phyloP scores from a whole-genome alignment of 768 basidiomycete species.

The Tephrocybe sp. region DNA sequence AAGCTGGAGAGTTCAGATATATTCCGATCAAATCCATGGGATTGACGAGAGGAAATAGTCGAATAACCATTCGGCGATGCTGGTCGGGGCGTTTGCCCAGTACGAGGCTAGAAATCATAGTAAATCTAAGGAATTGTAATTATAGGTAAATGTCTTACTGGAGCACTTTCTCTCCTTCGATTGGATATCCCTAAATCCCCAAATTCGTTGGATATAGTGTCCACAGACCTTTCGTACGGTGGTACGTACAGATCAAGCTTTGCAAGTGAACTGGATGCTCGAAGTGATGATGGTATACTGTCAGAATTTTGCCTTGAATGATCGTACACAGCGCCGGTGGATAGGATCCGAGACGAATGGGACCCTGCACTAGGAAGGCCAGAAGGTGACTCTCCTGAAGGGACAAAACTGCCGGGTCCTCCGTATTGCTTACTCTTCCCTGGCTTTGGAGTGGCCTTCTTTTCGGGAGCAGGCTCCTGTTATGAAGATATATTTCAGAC shows the following conservation, averaged over 20 bases:
- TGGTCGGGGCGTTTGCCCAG: slow-evolving; percentile 36
- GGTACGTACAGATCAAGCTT: slow-evolving; percentile 71
- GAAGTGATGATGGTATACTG: slow-evolving; percentile 59
- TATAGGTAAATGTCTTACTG: slow-evolving; percentile 39
- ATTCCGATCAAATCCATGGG: slow-evolving; percentile 41
- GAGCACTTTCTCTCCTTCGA: slow-evolving; percentile 56
- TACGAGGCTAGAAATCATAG: slow-evolving; percentile 30
- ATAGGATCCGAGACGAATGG: slow-evolving; percentile 30
- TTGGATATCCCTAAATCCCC: slow-evolving; percentile 61
- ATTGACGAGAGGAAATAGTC: slow-evolving; percentile 31
- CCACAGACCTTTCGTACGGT: slow-evolving; percentile 66
- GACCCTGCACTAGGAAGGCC: slow-evolving; percentile 23
- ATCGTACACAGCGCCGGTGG: slow-evolving; percentile 32
- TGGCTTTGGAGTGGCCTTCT: slow-evolving; percentile 53
- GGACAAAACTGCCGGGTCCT: slow-evolving; percentile 75
- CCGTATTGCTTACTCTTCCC: slow-evolving; percentile 64
- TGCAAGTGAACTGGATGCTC: slow-evolving; percentile 61
- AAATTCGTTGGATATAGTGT: slow-evolving; percentile 63
- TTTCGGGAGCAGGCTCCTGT: slow-evolving; percentile 80
- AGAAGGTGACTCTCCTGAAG: slow-evolving; percentile 39
- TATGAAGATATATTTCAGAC: neutral
- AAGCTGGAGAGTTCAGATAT: slow-evolving; percentile 32
- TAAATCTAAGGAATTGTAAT: slow-evolving; percentile 1
- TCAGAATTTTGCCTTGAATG: slow-evolving; percentile 46
- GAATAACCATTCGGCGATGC: slow-evolving; percentile 33